A percentile compares a stretch with the other conserved stretches of the same genome.
Evolutionary conservation across 805 yeast genomes (phyloP).

Genomic region (Kodamaea leandrae): DNA sequence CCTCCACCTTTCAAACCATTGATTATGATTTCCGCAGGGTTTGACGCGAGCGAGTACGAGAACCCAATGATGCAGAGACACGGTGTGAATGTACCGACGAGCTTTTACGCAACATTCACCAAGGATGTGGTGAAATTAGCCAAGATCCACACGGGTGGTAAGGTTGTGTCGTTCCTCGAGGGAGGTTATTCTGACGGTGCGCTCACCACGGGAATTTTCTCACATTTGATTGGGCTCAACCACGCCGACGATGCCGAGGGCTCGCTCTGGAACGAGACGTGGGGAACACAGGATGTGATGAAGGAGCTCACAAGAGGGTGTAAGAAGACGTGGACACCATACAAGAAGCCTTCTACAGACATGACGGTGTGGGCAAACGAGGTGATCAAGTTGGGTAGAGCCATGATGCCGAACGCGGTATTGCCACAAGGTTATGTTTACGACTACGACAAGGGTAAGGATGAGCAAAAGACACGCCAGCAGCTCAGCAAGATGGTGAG

Average conservation of each 20-base stretch:
- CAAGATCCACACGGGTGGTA: constrained; percentile 57
- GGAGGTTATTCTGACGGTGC: constrained; percentile 90
- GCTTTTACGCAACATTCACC: constrained; percentile 71
- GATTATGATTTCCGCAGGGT: constrained; percentile 80
- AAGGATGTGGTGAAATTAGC: constrained; percentile 70
- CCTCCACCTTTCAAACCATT: constrained; percentile 45
- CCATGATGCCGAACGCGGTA: constrained; percentile 56
- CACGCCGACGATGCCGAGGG: constrained; percentile 34
- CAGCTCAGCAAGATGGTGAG: constrained; percentile 31
- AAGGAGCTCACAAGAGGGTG: constrained; percentile 69
- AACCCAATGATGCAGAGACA: constrained; percentile 84
- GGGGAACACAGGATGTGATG: constrained; percentile 63
- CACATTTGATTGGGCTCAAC: constrained; percentile 73
- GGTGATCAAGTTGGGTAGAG: constrained; percentile 57
- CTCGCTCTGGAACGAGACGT: constrained; percentile 53
- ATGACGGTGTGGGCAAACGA: constrained; percentile 63
- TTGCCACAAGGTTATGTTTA: constrained; percentile 38
- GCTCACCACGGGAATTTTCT: constrained; percentile 70
- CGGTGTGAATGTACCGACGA: constrained; percentile 76
- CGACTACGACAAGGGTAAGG: constrained; percentile 18
- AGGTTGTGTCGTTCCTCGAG: constrained; percentile 66
- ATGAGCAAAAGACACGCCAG: constrained; percentile 6
- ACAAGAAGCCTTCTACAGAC: constrained; percentile 51
- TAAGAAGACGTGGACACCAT: constrained; percentile 60
- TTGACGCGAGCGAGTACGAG: constrained; percentile 84